Evolutionary conservation across 169 alveolate genomes (phyloP).

Genomic region (Plasmodium cynomolgi): DNA sequence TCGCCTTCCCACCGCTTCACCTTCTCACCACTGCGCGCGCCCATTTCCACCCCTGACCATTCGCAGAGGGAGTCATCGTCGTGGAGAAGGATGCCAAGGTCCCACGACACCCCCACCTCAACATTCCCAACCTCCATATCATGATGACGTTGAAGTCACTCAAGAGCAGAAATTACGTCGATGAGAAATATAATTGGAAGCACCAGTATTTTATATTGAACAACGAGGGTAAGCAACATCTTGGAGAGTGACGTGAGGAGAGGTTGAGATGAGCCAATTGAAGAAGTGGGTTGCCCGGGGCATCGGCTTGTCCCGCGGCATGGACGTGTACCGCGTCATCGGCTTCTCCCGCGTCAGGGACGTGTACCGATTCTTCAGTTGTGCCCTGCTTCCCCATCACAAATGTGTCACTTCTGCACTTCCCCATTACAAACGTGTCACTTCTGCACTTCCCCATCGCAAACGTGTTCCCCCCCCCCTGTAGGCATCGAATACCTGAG

Average conservation of each 20-base stretch:
- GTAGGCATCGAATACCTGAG: conserved; percentile 89
- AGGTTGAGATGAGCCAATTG: background rate
- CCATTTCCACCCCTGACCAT: background rate
- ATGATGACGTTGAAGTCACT: conserved; percentile 91
- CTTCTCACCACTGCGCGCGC: background rate
- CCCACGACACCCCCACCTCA: conserved; percentile 88
- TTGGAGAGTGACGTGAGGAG: background rate
- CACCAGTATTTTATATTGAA: conserved; percentile 91
- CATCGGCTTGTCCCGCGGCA: too few relatives aligned
- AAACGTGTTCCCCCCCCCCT: background rate
- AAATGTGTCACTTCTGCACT: too few relatives aligned
- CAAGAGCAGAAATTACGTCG: conserved; percentile 89
- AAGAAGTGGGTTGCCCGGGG: too few relatives aligned
- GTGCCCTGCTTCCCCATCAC: background rate
- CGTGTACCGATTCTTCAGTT: too few relatives aligned
- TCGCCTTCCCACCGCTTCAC: background rate
- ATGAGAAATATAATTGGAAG: conserved; percentile 93
- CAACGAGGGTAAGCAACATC: conserved; percentile 81
- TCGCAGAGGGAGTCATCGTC: conserved; percentile 89
- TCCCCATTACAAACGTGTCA: too few relatives aligned
- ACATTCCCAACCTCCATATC: conserved; percentile 92
- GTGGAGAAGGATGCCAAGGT: conserved; percentile 90
- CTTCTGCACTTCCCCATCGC: background rate
- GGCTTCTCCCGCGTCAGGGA: too few relatives aligned
- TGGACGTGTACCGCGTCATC: too few relatives aligned